These are phyloP conservation scores for Agaricus subrufescens DNA, from an alignment of 768 basidiomycete genomes.

Conservation along the genomic window DNA sequence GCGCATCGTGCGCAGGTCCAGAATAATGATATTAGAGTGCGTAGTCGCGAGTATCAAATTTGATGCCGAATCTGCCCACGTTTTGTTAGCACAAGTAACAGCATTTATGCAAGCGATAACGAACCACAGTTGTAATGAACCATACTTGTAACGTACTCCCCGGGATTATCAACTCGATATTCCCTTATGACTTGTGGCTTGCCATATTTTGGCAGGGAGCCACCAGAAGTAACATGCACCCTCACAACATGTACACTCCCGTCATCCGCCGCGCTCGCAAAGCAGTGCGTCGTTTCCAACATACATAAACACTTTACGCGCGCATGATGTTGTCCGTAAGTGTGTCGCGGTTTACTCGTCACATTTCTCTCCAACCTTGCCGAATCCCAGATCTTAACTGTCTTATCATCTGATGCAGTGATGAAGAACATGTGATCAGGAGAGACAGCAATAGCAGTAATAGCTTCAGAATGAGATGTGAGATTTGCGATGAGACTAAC, in stretches of 20 bases:
- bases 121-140: slow-evolving; percentile 45
- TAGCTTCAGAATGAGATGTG: slow-evolving; percentile 71
- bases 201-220: slow-evolving; percentile 75
- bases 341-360: slow-evolving; percentile 75
- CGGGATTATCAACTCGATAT: slow-evolving; percentile 63
- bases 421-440: slow-evolving; percentile 96
- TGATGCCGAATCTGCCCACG: slow-evolving; percentile 54
- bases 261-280: slow-evolving; percentile 82
- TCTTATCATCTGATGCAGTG: slow-evolving; percentile 91
- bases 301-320: slow-evolving; percentile 68
- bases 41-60: slow-evolving; percentile 86
- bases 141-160: slow-evolving; percentile 84
- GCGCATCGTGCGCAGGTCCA: slow-evolving; percentile 86
- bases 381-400: slow-evolving; percentile 90
- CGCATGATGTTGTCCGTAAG: slow-evolving; percentile 58
- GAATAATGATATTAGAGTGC: slow-evolving; percentile 63
- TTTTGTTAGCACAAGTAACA: not conserved
- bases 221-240: slow-evolving; percentile 66
- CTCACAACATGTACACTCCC: slow-evolving; percentile 82
- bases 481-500: slow-evolving; percentile 83
- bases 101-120: not conserved
- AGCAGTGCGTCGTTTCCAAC: slow-evolving; percentile 84
- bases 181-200: slow-evolving; percentile 81
- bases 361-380: slow-evolving; percentile 93
- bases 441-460: slow-evolving; percentile 80